These are phyloP conservation scores for Capronia epimyces DNA, from an alignment of 2,329 filamentous ascomycete genomes.

Conservation along the genomic window DNA sequence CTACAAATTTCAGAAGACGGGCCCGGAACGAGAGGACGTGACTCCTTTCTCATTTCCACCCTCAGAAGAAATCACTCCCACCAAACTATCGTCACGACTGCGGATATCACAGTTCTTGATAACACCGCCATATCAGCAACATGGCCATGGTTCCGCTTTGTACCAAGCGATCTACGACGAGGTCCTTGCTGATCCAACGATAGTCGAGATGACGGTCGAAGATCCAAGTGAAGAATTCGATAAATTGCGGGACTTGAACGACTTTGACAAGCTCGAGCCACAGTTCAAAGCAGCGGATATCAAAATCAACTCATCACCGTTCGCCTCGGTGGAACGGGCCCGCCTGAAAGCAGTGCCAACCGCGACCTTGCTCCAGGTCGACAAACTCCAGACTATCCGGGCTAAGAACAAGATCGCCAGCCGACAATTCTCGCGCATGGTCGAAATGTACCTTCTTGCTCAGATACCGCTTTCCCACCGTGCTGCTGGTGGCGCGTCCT, in stretches of 20 bases:
- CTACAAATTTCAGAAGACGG: slow-evolving; percentile 51
- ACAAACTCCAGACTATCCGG: slow-evolving; percentile 47
- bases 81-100: slow-evolving; percentile 66
- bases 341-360: slow-evolving; percentile 43
- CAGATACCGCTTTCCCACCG: slow-evolving; percentile 49
- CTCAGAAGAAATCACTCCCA: slow-evolving; percentile 42
- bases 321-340: slow-evolving; percentile 32
- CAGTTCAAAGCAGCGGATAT: slow-evolving; percentile 47
- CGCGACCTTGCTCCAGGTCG: slow-evolving; percentile 50
- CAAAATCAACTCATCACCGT: slow-evolving; percentile 41
- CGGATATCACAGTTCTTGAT: slow-evolving; percentile 92
- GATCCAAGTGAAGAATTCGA: slow-evolving; percentile 74
- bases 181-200: slow-evolving; percentile 61
- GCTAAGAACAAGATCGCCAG: slow-evolving; percentile 53
- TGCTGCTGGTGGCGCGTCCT: slow-evolving; percentile 45
- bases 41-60: slow-evolving; percentile 38
- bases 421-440: slow-evolving; percentile 57
- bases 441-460: slow-evolving; percentile 59
- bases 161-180: slow-evolving; percentile 73
- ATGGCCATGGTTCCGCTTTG: slow-evolving; percentile 71
- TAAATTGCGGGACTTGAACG: slow-evolving; percentile 58
- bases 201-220: slow-evolving; percentile 83
- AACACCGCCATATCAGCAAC: slow-evolving; percentile 76
- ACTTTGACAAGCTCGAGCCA: slow-evolving; percentile 52
- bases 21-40: slow-evolving; percentile 33